Conservation (phyloP, 108 stramenopile species). For the Nannochloropsis gaditana region DNA sequence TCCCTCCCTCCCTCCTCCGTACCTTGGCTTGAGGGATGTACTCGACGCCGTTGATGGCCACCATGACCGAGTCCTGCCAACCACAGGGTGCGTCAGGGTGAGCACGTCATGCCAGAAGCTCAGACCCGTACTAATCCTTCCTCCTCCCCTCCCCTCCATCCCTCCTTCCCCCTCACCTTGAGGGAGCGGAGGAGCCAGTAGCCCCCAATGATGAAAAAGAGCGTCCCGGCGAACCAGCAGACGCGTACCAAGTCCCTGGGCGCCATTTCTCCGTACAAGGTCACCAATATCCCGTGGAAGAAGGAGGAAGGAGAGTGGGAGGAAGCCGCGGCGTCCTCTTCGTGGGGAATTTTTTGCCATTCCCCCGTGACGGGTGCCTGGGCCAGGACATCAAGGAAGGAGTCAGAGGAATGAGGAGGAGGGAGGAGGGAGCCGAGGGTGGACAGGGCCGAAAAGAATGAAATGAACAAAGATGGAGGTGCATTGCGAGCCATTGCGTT, state of each 20-base stretch:
- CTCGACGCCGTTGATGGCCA: constrained; percentile 79
- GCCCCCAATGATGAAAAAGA: constrained; percentile 95
- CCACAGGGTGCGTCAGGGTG: no score
- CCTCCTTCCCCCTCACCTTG: constrained; percentile 50
- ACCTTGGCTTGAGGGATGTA: constrained; percentile 78
- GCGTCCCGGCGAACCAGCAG: constrained; percentile 74
- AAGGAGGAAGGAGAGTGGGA: neutral
- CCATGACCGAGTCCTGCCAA: constrained; percentile 71
- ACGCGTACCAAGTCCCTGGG: constrained; percentile 75
- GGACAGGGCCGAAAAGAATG: no score
- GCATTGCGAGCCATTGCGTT: no score
- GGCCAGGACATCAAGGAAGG: no score
- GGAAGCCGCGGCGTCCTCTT: neutral
- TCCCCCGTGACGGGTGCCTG: no score
- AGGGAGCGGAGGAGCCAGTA: constrained; percentile 90
- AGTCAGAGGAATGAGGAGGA: no score
- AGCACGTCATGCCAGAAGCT: no score
- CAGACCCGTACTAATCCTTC: neutral
- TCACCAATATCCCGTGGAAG: constrained; percentile 59
- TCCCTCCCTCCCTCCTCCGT: neutral
- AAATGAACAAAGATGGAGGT: no score
- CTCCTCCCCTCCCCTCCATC: neutral
- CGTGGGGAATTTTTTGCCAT: no score
- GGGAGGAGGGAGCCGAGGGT: no score
- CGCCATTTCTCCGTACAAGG: constrained; percentile 80